These are phyloP conservation scores for Candida buenavistaensis DNA, from an alignment of 1,139 yeast genomes.

Conservation along the genomic window DNA sequence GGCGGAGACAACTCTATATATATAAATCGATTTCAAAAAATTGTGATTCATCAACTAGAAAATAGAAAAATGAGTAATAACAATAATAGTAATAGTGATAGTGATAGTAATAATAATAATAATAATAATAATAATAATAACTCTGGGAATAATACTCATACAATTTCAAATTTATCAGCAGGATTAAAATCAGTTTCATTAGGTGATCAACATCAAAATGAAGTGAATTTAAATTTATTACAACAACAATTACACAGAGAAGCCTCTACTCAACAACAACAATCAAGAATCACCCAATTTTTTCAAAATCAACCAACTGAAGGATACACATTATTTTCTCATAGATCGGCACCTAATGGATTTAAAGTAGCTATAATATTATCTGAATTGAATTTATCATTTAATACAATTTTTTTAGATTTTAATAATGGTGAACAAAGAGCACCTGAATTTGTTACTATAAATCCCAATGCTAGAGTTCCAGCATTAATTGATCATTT, in stretches of 20 bases:
- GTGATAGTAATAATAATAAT: constrained; percentile 4
- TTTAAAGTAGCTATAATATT: constrained; percentile 92
- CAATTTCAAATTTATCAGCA: constrained; percentile 48
- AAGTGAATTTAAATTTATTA: constrained; percentile 38
- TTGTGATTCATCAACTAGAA: not conserved
- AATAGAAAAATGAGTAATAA: not conserved
- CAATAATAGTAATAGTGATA: not conserved
- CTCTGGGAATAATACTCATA: constrained; percentile 15
- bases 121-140: constrained; percentile 12
- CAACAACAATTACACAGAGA: constrained; percentile 46
- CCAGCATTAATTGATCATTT: constrained; percentile 92
- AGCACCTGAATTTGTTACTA: constrained; percentile 87
- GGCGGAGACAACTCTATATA: not conserved
- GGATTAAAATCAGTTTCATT: constrained; percentile 49
- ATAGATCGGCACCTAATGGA: constrained; percentile 94
- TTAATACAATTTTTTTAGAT: constrained; percentile 83
- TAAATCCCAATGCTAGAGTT: constrained; percentile 92
- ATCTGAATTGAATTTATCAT: constrained; percentile 77
- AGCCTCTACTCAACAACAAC: constrained; percentile 31
- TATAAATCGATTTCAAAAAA: not conserved
- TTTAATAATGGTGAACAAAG: constrained; percentile 89
- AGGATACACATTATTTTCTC: constrained; percentile 86
- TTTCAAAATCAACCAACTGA: constrained; percentile 77
- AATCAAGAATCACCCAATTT: constrained; percentile 67
- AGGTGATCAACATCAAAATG: constrained; percentile 44